Conservation (phyloP, 2,329 filamentous ascomycete species). For the Incumbomyces delicatus region DNA sequence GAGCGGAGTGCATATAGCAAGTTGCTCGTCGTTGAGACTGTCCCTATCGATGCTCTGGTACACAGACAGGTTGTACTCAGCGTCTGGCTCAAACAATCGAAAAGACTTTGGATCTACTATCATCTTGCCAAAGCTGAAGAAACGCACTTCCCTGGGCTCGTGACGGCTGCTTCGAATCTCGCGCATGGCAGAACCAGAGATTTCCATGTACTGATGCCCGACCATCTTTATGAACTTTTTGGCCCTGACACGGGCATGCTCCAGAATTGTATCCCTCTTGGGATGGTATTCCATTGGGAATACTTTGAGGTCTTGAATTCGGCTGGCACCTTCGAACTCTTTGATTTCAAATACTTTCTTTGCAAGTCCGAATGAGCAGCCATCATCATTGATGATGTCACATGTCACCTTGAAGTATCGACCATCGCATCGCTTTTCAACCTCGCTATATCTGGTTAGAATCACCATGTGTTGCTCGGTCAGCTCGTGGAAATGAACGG, state of each 20-base stretch:
- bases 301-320: conserved; percentile 1
- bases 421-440: conserved; percentile 1
- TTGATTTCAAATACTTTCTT: conserved; percentile 5
- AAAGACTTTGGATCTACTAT: conserved; percentile 2
- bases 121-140: conserved; percentile 4
- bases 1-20: conserved; percentile 4
- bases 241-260: conserved; percentile 71
- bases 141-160: neutral
- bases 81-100: conserved; percentile 2
- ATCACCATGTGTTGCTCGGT: neutral
- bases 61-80: conserved; percentile 1
- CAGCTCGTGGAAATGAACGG: conserved; percentile 36
- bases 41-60: conserved; percentile 1
- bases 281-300: conserved; percentile 5
- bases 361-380: conserved; percentile 4
- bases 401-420: conserved; percentile 3
- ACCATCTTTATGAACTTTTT: neutral
- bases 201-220: conserved; percentile 2
- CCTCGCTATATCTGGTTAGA: neutral
- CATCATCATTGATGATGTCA: conserved; percentile 5
- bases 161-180: neutral
- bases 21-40: neutral
- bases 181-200: neutral
- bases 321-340: conserved; percentile 1
- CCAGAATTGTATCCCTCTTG: conserved; percentile 57